Base-by-base conservation (phyloP, 495 filamentous ascomycete species). In the Arthonia radiata region DNA sequence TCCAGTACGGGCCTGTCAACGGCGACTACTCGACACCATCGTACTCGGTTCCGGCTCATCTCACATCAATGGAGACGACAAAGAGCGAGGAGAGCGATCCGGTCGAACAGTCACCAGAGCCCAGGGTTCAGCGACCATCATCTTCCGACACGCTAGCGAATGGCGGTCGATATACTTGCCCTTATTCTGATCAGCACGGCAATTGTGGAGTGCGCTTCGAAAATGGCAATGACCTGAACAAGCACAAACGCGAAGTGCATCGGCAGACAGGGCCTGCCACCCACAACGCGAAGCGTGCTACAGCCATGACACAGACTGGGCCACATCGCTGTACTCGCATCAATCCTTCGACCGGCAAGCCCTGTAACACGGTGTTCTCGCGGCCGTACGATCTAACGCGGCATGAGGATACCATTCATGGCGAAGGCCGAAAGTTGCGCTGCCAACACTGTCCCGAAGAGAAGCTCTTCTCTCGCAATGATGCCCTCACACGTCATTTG, bases 331-430 rank as follows among this genome's bases (percentile, higher is more conserved):
- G 86, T 47, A 71, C 77, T 42, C 71, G 80, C 28, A 78, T 77
- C 49, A 97, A 97, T 50, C 86, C 89, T 1, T 81, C 77, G 35
- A 97, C 86, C 3, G 76, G 76, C 29, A 93, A 93, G 52, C 78
- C 83, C 2, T 97, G 86, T 64, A 91, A 86, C 46, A 83, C 77
- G 5, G 57, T 86, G 31, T 97, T 97, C 55, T 92, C 83, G 2
- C 62, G 86, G n/a, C 82, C 83, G 17, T 97, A 97, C 61, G 86
- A 97, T 51, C 63, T 97, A 17, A 97, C 86, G 6, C 63, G 86
- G 6, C 86, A 97, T 45, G 86, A 97, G 48, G 83, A 92, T 38
- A 94, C 86, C 7, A 93, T 94, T 37, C 86, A 97, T 57, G 92
- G 91, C 37, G 73, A 71, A 3, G 63, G 70, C 38, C 91, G 92